Evolutionary conservation across 2,329 filamentous ascomycete species (phyloP).

Genomic region (Lasiodiplodia gonubiensis): DNA sequence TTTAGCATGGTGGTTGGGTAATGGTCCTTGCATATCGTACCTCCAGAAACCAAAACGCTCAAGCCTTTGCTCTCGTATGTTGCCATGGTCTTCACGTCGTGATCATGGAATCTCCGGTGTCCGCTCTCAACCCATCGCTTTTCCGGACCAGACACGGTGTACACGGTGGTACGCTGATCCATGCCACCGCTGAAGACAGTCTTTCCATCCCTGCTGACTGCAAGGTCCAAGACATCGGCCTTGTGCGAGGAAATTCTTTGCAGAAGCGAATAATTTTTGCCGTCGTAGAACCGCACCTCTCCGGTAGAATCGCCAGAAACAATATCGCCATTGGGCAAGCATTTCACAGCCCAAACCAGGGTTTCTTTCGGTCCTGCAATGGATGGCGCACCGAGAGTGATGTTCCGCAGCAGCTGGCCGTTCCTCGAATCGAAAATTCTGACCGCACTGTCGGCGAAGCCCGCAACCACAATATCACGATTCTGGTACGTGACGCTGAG

Average conservation of each 20-base stretch:
- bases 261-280: conserved; percentile 84
- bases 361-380: conserved; percentile 80
- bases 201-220: conserved; percentile 77
- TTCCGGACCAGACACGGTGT: conserved; percentile 62
- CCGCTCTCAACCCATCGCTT: conserved; percentile 79
- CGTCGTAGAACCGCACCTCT: conserved; percentile 91
- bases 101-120: conserved; percentile 84
- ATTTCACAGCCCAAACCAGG: conserved; percentile 92
- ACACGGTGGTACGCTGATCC: conserved; percentile 84
- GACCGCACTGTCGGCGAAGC: conserved; percentile 96
- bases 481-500: conserved; percentile 91
- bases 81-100: conserved; percentile 95
- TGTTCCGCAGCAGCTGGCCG: conserved; percentile 75
- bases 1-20: conserved; percentile 38
- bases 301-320: conserved; percentile 95
- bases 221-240: conserved; percentile 89
- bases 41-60: conserved; percentile 90
- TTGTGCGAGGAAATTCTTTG: conserved; percentile 87
- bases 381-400: conserved; percentile 83
- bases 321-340: conserved; percentile 84
- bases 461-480: conserved; percentile 80
- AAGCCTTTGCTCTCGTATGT: conserved; percentile 83
- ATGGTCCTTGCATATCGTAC: conserved; percentile 54
- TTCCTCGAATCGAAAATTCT: conserved; percentile 85
- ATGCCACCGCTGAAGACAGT: conserved; percentile 89